Evolutionary conservation across 2,329 filamentous ascomycete species (phyloP), one percentile per base, ranked within the genome.

Genomic region (Blastomyces silverae): DNA sequence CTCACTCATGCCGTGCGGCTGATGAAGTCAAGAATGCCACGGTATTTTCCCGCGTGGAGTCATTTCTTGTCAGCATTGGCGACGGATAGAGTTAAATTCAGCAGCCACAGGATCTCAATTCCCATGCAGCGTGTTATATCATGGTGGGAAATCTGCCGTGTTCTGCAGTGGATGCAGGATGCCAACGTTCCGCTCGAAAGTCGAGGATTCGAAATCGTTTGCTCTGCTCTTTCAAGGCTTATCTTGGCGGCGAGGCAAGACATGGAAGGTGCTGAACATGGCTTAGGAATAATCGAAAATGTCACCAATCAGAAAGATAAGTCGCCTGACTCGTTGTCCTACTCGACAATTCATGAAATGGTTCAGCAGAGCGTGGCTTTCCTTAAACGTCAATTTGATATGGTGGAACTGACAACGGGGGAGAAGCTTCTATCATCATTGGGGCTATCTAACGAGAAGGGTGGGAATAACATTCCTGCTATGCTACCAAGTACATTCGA

Each of bases 1-100:
- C 68, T 79, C 52, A 70, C 70, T 31, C 78, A 79, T 66, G 78
- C 78, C 5, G 70, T 76, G 57, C 68, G 73, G 25, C 66, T 80
- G 52, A 65, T 78, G 56, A 73, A 66, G 63, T 61, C 69, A 28
- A 71, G 72, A 34, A 71, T 67, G 25, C 71, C 74, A 13, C 67
- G 66, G 31, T 73, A 74, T 34, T 69, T 71, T 46, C 72, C 73
- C 37, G 67, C 75, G 2, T 80, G 78, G 78, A 69, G 71, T 53
- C 67, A 72, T 46, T 68, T 80, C 34, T 68, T 80, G n/a, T 69
- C 70, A 44, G 71, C 71, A 46, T 66, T 79, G 55, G 34, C 52
- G 5, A 48, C 20, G 20, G 53, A 58, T 11, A 62, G 48, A 42
- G 61, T 53, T 46, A 46, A 57, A 17, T 34, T 25, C 52, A 53